Evolutionary conservation across 345 rosid species (phyloP), one percentile per base, ranked within the genome.

Genomic region (Brassica carinata): DNA sequence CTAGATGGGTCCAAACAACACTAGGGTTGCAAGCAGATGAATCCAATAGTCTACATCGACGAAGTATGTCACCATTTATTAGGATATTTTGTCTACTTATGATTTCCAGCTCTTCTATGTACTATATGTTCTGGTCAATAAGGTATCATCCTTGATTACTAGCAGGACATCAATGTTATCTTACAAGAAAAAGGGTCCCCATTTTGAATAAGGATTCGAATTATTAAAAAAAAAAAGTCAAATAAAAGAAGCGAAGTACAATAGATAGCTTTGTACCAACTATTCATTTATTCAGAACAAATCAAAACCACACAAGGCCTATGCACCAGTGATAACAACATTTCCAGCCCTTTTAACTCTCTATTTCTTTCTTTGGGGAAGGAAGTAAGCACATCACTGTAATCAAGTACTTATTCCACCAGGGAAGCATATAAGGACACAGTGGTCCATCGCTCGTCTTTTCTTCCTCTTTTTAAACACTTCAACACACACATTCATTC

Each of bases 341-440:
- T 8, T 72, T 71, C 69, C 6, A 31, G 31, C 31, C 40, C 43
- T 15, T 13, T 64, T 0, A 64, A 31, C 68, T 7, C 68, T 64
- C 6, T n/a, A 64, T 8, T 23, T 8, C 18, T 13, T 8, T 40
- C 62, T 4, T 36, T n/a, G 8, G 1, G 63, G 59, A 69, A 11
- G n/a, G 68, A 7, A 17, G 77, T 13, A 74, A 76, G 69, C 81
- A 77, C 74, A 81, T 72, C 59, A 82, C 71, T 10, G 71, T 72
- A 81, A 72, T 67, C 71, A 66, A 77, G 84, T 67, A 82, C 84
- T 72, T 82, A 77, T 82, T 82, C 84, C 71, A 77, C 40, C 84
- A 82, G 61, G 73, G 82, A 78, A 82, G 79, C 76, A 82, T 78
- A 73, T 67, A 82, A 78, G 79, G 77, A 78, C 79, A 73, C 72